Conservation (phyloP, 345 rosid species). For the Geranium rotundifolium region DNA sequence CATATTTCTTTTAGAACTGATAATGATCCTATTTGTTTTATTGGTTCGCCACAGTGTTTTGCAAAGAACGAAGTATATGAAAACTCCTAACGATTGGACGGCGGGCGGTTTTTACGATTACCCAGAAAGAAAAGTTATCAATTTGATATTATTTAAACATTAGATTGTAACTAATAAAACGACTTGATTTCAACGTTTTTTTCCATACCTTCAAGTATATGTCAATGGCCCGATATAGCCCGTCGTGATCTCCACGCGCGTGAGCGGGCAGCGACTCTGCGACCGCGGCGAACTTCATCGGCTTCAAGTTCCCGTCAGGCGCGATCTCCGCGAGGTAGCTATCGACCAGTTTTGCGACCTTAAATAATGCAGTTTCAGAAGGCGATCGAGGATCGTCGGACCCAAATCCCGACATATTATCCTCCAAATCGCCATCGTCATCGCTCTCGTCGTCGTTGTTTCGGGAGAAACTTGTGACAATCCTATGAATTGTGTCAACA, state of each 20-base stretch:
- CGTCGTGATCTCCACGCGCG: constrained; percentile 72
- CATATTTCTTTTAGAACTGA: too few relatives aligned
- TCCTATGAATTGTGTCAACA: constrained; percentile 80
- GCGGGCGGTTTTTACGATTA: too few relatives aligned
- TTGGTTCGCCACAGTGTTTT: too few relatives aligned
- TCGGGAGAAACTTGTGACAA: constrained; percentile 76
- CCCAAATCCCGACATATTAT: constrained; percentile 64
- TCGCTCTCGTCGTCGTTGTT: constrained; percentile 33
- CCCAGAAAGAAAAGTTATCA: constrained; percentile 54
- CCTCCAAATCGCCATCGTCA: constrained; percentile 37
- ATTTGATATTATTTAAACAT: constrained; percentile 67
- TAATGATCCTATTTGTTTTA: constrained; percentile 31
- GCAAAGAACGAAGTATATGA: too few relatives aligned
- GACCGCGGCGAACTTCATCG: constrained; percentile 65
- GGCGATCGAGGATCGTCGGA: constrained; percentile 75
- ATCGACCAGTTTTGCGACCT: constrained; percentile 85
- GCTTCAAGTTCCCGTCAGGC: constrained; percentile 56
- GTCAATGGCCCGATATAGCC: constrained; percentile 81
- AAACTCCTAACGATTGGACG: too few relatives aligned
- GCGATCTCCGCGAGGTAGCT: constrained; percentile 86
- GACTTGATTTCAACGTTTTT: too few relatives aligned
- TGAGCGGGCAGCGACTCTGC: constrained; percentile 90
- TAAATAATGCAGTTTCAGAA: constrained; percentile 74
- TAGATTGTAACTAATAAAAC: constrained; percentile 65
- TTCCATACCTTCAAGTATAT: constrained; percentile 81